Percentiles rank a stretch among this genome's conserved stretches.
Evolutionary conservation across 2,329 filamentous ascomycete species (phyloP).

Genomic region (Aspergillus texensis): DNA sequence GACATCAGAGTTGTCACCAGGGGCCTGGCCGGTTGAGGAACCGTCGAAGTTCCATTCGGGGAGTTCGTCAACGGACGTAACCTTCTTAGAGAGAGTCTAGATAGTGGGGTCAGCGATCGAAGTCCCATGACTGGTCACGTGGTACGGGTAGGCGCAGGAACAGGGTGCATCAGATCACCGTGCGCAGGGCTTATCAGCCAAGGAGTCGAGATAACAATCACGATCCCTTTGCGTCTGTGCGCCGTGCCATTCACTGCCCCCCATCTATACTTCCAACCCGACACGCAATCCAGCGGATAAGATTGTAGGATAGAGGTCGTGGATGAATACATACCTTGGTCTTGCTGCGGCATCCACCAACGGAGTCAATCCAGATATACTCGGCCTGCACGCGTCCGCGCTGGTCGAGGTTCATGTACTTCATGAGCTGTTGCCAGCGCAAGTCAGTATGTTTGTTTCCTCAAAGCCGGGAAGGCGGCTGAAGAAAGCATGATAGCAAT

Average conservation of each 20-base stretch:
- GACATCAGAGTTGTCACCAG: conserved; percentile 94
- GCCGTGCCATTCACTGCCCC: neutral
- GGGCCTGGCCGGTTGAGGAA: conserved; percentile 88
- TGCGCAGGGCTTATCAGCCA: conserved; percentile 31
- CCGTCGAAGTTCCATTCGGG: conserved; percentile 84
- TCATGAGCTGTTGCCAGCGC: conserved; percentile 68
- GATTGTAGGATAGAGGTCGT: neutral
- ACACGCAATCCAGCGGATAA: conserved; percentile 1
- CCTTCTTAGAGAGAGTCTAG: conserved; percentile 66
- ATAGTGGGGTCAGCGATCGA: neutral
- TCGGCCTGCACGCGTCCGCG: conserved; percentile 87
- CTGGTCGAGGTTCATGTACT: conserved; percentile 86
- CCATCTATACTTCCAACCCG: neutral
- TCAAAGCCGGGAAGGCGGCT: conserved; percentile 31
- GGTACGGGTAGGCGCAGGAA: conserved; percentile 31
- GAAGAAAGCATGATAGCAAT: conserved; percentile 30
- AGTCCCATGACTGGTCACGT: conserved; percentile 24
- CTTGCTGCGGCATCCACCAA: conserved; percentile 86
- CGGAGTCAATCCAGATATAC: conserved; percentile 93
- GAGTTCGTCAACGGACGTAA: conserved; percentile 63
- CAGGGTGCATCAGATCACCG: conserved; percentile 20
- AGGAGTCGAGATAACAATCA: conserved; percentile 13
- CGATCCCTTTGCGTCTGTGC: neutral
- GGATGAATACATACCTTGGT: conserved; percentile 73
- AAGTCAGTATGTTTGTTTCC: conserved; percentile 46